These are phyloP conservation scores for Orbilia brochopaga DNA, from an alignment of 2,329 filamentous ascomycete species.

Conservation along the genomic window DNA sequence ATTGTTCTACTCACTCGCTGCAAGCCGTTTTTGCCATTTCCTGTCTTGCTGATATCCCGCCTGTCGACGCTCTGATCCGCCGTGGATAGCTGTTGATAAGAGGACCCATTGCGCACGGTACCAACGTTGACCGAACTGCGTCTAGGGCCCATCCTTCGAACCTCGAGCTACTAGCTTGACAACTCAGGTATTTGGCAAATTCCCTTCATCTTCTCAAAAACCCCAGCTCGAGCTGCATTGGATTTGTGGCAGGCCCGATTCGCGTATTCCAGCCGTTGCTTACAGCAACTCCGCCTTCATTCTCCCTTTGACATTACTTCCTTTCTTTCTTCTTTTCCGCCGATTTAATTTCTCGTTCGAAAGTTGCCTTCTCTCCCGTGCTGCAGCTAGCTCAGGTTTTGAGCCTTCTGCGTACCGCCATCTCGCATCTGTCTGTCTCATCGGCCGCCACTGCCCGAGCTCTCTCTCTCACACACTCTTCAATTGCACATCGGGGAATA, in stretches of 20 bases:
- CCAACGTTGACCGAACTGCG: constrained; percentile 19
- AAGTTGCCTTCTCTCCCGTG: constrained; percentile 4
- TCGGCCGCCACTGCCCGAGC: constrained; percentile 1
- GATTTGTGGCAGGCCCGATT: constrained; percentile 25
- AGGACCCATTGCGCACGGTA: constrained; percentile 20
- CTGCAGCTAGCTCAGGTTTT: constrained; percentile 8
- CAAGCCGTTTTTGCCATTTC: constrained; percentile 18
- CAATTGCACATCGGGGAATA: constrained; percentile 15
- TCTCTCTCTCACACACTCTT: no score
- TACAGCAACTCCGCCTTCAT: constrained; percentile 39
- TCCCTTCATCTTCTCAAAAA: constrained; percentile 18
- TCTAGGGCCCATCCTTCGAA: constrained; percentile 25
- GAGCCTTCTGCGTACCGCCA: constrained; percentile 1
- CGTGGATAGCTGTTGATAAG: constrained; percentile 37
- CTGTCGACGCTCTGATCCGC: constrained; percentile 35
- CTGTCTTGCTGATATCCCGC: constrained; percentile 33
- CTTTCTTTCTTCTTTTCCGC: constrained; percentile 1
- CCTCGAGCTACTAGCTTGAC: constrained; percentile 25
- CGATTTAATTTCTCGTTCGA: not conserved
- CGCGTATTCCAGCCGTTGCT: constrained; percentile 27
- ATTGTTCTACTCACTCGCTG: constrained; percentile 39
- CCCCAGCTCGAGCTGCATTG: constrained; percentile 21
- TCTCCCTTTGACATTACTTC: constrained; percentile 7
- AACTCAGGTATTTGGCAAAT: constrained; percentile 43
- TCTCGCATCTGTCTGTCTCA: constrained; percentile 3